Evolutionary conservation across 2,329 filamentous ascomycete species (phyloP), one percentile per base, ranked within the genome.

Genomic region (Aspergillus oerlinghausenensis): DNA sequence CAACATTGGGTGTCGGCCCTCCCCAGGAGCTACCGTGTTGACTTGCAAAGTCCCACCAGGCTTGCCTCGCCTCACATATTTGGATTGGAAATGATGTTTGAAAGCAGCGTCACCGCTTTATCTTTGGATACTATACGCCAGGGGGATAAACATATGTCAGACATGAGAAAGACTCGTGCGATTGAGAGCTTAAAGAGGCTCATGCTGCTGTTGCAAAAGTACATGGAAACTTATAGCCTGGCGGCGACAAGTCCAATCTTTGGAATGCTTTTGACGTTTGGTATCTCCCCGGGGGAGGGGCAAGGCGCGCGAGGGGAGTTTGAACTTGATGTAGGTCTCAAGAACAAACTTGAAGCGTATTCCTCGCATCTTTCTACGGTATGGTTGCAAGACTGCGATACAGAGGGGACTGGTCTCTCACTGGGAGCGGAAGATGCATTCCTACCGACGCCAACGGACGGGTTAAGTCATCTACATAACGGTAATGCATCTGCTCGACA

Each of bases 151-250:
- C 65, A 63, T 9, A 52, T 63, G 6, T 52, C 60, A 3, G 57
- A 58, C 7, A 60, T 62, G 21, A 60, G 66, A 51, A 64, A 59
- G 49, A 64, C 66, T 26, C 68, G 69, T 52, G 73, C 70, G 1
- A 65, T 63, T 17, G 69, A 72, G 50, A 72, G 72, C 50, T 72
- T 71, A 3, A 68, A 71, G 47, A 67, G 72, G 11, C 61, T 74
- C 5, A 61, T 73, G 10, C 65, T 70, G 26, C 64, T 77, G 43
- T 61, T 77, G 8, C 72, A 71, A 35, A 60, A 64, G 58, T 69
- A 74, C 57, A 65, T 79, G 67, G 73, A 77, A 42, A 71, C 66
- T 17, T 76, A 74, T 58, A 74, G 75, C 29, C 71, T 71, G 55
- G 74, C 66, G 38, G 76, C 69, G 50, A 73, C 65, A 51, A 73